Evolutionary conservation across 2,329 filamentous ascomycete genomes (phyloP), one percentile per base, ranked within the genome.

Genomic region (Calonectria pteridis): DNA sequence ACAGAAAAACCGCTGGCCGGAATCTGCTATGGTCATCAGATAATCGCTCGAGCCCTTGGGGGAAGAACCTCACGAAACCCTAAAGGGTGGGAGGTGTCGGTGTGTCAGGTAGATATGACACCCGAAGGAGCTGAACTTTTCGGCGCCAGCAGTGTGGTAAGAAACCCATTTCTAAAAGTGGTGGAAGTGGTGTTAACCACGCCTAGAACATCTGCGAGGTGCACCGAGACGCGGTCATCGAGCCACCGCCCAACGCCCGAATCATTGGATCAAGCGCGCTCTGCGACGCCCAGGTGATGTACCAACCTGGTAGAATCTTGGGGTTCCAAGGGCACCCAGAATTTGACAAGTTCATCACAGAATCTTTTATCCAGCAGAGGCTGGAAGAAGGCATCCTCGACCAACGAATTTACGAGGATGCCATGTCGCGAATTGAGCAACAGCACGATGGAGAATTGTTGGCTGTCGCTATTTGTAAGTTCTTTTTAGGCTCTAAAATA

Each of bases 11-110:
- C 75, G 2, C 33, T 76, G 28, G 64, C 69, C 16, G 75, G 75
- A 16, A 67, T 76, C n/a, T 76, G 75, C 53, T 76, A 76, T 37
- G 75, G 75, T 6, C 75, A 76, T 26, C 75, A 76, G 23, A 76
- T 76, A 20, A 76, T 76, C n/a, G 51, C 75, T 3, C 69, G 75
- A 29, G 75, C 75, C n/a, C 63, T 76, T 4, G 75, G 75, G 1
- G 75, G 75, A 18, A 67, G 28, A 31, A 71, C 69, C 6, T 55
- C 33, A 2, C 71, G 67, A 37, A 75, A 72, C 67, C 71, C 73
- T 1, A 40, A 37, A 26, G 75, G 75, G 0, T 76, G 75, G 75
- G 75, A 76, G 43, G 26, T 76, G 13, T 55, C 68, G 0, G 71
- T 76, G 7, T 23, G 69, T 23, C 29, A 31, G 13, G 26, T 76